A percentile compares a stretch with the other conserved stretches of the same genome.
Conservation (phyloP, 768 basidiomycete genomes). For the Obba rivulosa region DNA sequence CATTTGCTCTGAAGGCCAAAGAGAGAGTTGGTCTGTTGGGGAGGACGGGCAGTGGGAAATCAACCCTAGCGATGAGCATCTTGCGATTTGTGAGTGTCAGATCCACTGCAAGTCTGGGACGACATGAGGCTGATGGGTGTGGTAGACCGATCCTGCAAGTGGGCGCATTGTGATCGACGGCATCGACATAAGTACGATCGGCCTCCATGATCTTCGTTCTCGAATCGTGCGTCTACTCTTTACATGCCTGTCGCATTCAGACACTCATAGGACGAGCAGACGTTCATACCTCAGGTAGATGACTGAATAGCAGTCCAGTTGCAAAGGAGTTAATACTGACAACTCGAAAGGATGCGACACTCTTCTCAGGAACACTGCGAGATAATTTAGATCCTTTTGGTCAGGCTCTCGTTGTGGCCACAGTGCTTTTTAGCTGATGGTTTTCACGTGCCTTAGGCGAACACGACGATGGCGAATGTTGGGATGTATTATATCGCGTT, state of each 20-base stretch:
- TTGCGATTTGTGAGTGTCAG: conserved; percentile 61
- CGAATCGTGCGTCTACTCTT: conserved; percentile 45
- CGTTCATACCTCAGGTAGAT: conserved; percentile 62
- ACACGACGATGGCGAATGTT: conserved; percentile 71
- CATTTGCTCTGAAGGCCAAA: conserved; percentile 63
- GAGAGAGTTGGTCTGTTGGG: conserved; percentile 81
- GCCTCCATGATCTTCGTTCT: conserved; percentile 77
- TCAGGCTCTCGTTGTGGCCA: conserved; percentile 18
- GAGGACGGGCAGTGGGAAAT: conserved; percentile 79
- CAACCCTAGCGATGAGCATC: conserved; percentile 81
- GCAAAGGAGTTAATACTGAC: not conserved
- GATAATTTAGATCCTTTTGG: conserved; percentile 75
- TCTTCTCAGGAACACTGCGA: conserved; percentile 77
- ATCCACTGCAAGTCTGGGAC: not conserved
- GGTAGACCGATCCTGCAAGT: conserved; percentile 63
- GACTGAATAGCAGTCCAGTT: too few relatives aligned
- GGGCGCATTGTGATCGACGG: conserved; percentile 84
- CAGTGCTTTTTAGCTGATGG: not conserved
- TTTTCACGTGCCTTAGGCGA: conserved; percentile 40
- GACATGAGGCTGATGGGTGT: not conserved
- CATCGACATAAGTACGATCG: conserved; percentile 82
- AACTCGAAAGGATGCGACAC: conserved; percentile 47
- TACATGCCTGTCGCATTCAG: not conserved
- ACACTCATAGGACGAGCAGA: conserved; percentile 33
- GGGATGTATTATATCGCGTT: conserved; percentile 78